Conservation (phyloP, 148 eudicot genomes). For the Amaranthus hypochondriacus region DNA sequence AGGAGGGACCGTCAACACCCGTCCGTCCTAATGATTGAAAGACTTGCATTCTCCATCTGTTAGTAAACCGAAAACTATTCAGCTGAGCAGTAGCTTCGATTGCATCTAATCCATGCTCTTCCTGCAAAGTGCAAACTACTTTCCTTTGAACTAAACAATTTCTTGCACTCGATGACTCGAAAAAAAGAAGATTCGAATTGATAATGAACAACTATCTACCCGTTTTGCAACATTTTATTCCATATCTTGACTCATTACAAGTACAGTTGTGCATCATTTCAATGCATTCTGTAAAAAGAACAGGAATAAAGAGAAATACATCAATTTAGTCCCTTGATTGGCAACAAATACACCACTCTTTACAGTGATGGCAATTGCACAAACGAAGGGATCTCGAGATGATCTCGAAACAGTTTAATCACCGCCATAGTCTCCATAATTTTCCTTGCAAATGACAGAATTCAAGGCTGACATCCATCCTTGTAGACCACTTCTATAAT, state of each 20-base stretch:
- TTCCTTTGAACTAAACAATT: no score
- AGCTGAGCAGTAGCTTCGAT: no score
- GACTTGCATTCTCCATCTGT: no score
- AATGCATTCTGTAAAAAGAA: neutral
- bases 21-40: no score
- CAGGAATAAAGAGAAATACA: neutral
- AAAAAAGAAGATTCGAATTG: neutral
- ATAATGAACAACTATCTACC: neutral
- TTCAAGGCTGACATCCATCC: constrained; percentile 55
- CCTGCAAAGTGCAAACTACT: no score
- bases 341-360: neutral
- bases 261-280: constrained; percentile 8
- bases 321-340: constrained; percentile 1
- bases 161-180: no score
- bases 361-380: neutral
- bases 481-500: constrained; percentile 40
- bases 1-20: no score
- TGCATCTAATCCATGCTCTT: no score
- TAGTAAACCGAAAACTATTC: no score
- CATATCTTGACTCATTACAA: neutral
- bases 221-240: neutral
- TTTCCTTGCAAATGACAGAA: constrained; percentile 35
- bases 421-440: constrained; percentile 16
- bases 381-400: neutral
- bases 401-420: neutral